Percentiles rank a stretch among this genome's conserved stretches.
phyloP scores from a whole-genome alignment of 371 early-diverging fungal species.

The Blastocladiella emersonii region DNA sequence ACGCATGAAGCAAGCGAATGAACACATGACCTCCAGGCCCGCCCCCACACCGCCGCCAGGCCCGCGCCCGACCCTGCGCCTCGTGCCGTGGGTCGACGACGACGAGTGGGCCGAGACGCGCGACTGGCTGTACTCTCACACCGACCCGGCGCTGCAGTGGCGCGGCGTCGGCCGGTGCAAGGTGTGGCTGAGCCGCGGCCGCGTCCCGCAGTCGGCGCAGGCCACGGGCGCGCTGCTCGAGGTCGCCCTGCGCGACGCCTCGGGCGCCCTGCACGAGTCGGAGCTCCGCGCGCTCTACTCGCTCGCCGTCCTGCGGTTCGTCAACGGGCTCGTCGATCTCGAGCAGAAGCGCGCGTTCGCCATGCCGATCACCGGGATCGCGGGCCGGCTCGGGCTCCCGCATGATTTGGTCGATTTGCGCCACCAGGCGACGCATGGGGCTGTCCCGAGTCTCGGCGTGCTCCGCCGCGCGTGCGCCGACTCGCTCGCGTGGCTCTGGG shows the following conservation, averaged over 20 bases:
- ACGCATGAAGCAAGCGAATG: too few relatives aligned
- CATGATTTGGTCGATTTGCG: slow-evolving; percentile 1
- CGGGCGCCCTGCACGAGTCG: background rate
- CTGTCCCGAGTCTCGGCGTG: background rate
- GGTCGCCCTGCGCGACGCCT: background rate
- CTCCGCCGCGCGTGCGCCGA: background rate
- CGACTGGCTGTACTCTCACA: background rate
- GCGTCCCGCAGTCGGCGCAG: background rate
- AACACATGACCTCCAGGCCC: too few relatives aligned
- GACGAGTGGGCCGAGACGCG: background rate
- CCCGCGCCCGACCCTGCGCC: too few relatives aligned
- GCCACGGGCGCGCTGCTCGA: background rate
- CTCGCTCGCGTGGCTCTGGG: background rate
- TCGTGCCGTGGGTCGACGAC: background rate
- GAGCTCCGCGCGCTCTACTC: background rate
- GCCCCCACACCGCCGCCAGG: too few relatives aligned
- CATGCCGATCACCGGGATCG: too few relatives aligned
- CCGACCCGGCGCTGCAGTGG: background rate
- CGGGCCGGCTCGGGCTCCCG: too few relatives aligned
- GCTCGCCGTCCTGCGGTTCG: background rate
- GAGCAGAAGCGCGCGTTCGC: too few relatives aligned
- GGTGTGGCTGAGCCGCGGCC: background rate
- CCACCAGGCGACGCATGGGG: background rate
- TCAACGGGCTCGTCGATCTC: too few relatives aligned
- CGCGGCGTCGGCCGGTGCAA: background rate